phyloP scores from a whole-genome alignment of 106 monocot species.

The Allium cepa region DNA sequence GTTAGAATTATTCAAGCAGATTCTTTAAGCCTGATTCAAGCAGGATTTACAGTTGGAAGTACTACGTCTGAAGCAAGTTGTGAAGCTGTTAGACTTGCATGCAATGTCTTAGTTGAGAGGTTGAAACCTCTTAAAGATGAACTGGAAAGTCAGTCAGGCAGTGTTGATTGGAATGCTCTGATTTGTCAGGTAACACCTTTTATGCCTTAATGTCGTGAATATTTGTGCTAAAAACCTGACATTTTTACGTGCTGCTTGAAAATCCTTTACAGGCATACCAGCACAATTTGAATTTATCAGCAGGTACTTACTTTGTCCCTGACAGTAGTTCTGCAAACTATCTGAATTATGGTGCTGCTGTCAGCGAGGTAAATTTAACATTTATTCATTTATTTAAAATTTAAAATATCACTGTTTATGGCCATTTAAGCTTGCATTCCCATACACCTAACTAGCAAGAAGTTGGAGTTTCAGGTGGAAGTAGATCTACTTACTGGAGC shows the following conservation, averaged over 20 bases:
- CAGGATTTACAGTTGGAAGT: slow-evolving; percentile 66
- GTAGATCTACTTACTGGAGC: slow-evolving; percentile 81
- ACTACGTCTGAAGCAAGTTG: slow-evolving; percentile 86
- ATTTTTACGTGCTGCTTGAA: neutral
- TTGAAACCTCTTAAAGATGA: slow-evolving; percentile 44
- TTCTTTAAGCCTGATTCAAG: slow-evolving; percentile 73
- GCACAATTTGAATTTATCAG: slow-evolving; percentile 56
- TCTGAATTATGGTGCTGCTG: slow-evolving; percentile 79
- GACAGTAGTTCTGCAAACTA: slow-evolving; percentile 27
- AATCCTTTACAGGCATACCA: slow-evolving; percentile 43
- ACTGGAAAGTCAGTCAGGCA: slow-evolving; percentile 23
- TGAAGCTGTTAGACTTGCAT: slow-evolving; percentile 70
- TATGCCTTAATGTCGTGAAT: neutral
- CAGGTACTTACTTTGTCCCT: slow-evolving; percentile 44
- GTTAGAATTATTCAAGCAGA: slow-evolving; percentile 76
- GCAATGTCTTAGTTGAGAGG: slow-evolving; percentile 52
- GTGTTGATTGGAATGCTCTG: slow-evolving; percentile 50
- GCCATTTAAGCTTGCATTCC: neutral
- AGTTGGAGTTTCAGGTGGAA: slow-evolving; percentile 55
- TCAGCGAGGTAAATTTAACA: slow-evolving; percentile 48
- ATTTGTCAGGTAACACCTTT: slow-evolving; percentile 42
- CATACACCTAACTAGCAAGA: neutral
- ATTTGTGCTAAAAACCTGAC: too few species aligned
- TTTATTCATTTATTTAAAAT: neutral
- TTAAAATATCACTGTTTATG: neutral